Evolutionary conservation across 495 filamentous ascomycete genomes (phyloP), one percentile per base, ranked within the genome.

Genomic region (Lophiotrema nucula): DNA sequence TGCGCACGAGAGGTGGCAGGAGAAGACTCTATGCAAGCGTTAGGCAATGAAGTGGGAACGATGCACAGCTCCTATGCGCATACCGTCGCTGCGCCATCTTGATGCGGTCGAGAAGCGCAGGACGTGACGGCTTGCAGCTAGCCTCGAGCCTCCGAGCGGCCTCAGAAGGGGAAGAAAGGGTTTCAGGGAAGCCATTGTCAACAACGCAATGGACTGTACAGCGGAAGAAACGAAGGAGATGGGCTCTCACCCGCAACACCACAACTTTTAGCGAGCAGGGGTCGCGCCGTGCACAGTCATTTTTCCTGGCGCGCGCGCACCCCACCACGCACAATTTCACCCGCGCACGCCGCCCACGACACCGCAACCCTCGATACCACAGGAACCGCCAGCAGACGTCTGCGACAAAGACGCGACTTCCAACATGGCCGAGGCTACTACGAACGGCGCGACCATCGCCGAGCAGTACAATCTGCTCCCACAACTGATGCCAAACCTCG

Each of bases 401-500:
- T 27, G 27, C 51, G 33, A 25, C 22, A 45, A 22, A 11, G 18
- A 25, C 24, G 41, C 38, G 18, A 4, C 27, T 35, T 41, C 59
- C 58, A 76, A 66, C 57, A 74, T 82, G 70, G 76, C 76, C 76
- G 80, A 80, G 69, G 77, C 79, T 66, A 77, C 76, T 46, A 69
- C 73, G 66, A 71, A 69, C 66, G 72, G 77, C 48, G 73, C 71
- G 49, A 81, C 85, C 58, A 73, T 82, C 66, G 79, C 80, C 52
- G 76, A 77, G 62, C 75, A 88, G 69, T 79, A 95, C 78, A 88
- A 95, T 75, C 79, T 97, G 42, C 77, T 97, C 45, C 88, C 88
- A 63, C 92, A 93, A 73, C 77, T 98, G 65, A 86, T 96, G 66
- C 85, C 86, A 44, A 84, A 96, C 71, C 88, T 98, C 73, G 95